Evolutionary conservation across 441 rosid genomes (phyloP), one percentile per base, ranked within the genome.

Genomic region (Pelargonium cotyledonis): DNA sequence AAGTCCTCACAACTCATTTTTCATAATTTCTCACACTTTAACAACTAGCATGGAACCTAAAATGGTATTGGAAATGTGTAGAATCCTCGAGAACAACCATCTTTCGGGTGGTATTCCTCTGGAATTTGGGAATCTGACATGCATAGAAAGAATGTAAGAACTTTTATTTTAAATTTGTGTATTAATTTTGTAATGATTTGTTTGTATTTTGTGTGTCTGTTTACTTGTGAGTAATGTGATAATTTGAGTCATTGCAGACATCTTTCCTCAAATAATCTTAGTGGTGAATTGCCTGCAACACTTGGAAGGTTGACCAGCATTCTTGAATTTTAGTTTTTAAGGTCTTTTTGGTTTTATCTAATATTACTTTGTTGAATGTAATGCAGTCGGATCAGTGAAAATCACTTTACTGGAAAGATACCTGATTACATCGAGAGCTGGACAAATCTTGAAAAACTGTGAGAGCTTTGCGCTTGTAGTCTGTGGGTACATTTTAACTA

Each of bases 381-480:
- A 6, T 74, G 38, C 70, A 87, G 95, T 19, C 79, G 82, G 66
- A 71, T 89, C 16, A 63, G 82, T 46, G 90, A 85, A 72, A 85
- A 85, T 67, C 65, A 70, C 1, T 82, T 89, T 74, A 72, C 51
- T 0, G 92, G 90, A 6, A 8, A 65, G 7, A 84, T 87, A 66
- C 92, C 95, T 0, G 29, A 73, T 71, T 82, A 84, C 66, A 83
- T 87, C 31, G 70, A 80, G 65, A 77, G 84, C 46, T 87, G 80
- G 92, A 81, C 76, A 53, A 46, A 40, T 3, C 78, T 89, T 9
- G 1, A 0, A 0, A 81, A 53, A 79, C 14, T 89, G 92, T 89
- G 75, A 83, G 88, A 29, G 11, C 55, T 67, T 51, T 11, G 21
- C 0, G 1, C 16, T 10, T 19, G 53, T 31, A 31, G 31, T 2